Evolutionary conservation across 768 basidiomycete genomes (phyloP), one percentile per base, ranked within the genome.

Genomic region (Rhodotorula taiwanensis): DNA sequence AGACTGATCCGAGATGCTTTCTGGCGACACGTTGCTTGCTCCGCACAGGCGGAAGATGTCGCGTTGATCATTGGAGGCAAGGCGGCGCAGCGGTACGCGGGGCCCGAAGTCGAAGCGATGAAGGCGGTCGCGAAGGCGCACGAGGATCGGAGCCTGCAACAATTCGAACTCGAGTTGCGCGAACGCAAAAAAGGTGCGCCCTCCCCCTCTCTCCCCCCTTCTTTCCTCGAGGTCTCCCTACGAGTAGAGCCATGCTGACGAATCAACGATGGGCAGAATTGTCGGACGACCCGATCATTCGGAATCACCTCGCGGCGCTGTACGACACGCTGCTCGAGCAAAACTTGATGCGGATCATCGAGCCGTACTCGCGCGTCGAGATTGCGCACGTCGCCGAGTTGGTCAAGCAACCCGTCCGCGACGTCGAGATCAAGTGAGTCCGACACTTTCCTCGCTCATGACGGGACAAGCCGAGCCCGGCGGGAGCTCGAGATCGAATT

Each of bases 311-410:
- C 33, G 84, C 91, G 0, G 86, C 88, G 15, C 78, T 99, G 30
- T 99, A 98, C 76, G 95, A 99, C 74, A 97, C 91, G 4, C 81
- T 99, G 2, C 83, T 99, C 15, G 89, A 95, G 74, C 94, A 98
- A 76, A 99, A 99, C 76, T 79, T 99, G 10, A 79, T 97, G 34
- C 82, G 94, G 39, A 93, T 97, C 69, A 89, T 98, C 28, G 94
- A 99, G 78, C 94, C 93, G 2, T 99, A 94, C 76, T 88, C 86
- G 15, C 82, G 88, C 13, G 88, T 99, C 21, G 92, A 98, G 77
- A 82, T 99, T 27, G 84, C 84, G 56, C 84, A 92, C 72, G 87
- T 99, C 23, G 94, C 94, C 4, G 79, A 83, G 72, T 79, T 83
- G 66, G 94, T 98, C 9, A 87, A 88, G 2, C 92, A 94, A 72